Evolutionary conservation across 2,329 filamentous ascomycete species (phyloP).

Genomic region (Colletotrichum tamarilloi): DNA sequence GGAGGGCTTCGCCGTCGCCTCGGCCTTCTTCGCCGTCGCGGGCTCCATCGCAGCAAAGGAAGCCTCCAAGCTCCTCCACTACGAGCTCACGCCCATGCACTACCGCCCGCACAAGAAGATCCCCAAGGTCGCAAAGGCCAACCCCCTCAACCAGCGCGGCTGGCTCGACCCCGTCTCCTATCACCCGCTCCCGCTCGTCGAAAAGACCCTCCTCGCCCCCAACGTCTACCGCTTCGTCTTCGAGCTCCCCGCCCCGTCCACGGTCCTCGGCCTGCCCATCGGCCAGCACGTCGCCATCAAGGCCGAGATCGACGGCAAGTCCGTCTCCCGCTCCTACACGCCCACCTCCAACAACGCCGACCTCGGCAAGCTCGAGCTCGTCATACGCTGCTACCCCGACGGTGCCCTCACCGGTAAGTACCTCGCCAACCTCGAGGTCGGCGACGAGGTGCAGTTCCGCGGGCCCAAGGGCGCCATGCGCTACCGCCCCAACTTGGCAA

Average conservation of each 20-base stretch:
- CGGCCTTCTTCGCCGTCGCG: conserved; percentile 45
- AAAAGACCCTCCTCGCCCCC: conserved; percentile 53
- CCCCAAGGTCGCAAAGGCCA: conserved; percentile 47
- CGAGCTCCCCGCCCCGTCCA: conserved; percentile 54
- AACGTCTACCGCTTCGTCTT: conserved; percentile 61
- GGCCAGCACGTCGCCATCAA: conserved; percentile 68
- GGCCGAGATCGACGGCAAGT: conserved; percentile 56
- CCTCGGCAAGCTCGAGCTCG: conserved; percentile 59
- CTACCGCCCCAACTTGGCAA: conserved; percentile 55
- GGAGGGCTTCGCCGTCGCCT: conserved; percentile 51
- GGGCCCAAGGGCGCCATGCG: conserved; percentile 68
- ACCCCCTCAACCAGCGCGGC: conserved; percentile 54
- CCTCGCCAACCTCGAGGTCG: conserved; percentile 57
- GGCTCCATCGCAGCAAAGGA: conserved; percentile 44
- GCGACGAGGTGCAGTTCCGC: conserved; percentile 62
- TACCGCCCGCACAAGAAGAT: conserved; percentile 54
- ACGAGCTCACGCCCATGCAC: conserved; percentile 45
- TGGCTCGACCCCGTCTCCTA: conserved; percentile 63
- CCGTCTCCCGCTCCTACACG: conserved; percentile 64
- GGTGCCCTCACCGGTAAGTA: conserved; percentile 62
- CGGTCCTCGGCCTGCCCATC: conserved; percentile 64
- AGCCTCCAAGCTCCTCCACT: conserved; percentile 45
- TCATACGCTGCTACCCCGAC: conserved; percentile 63
- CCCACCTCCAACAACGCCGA: conserved; percentile 63
- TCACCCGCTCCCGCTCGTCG: conserved; percentile 56